Conservation (phyloP, 2,329 filamentous ascomycete species). For the Penicillium palitans region DNA sequence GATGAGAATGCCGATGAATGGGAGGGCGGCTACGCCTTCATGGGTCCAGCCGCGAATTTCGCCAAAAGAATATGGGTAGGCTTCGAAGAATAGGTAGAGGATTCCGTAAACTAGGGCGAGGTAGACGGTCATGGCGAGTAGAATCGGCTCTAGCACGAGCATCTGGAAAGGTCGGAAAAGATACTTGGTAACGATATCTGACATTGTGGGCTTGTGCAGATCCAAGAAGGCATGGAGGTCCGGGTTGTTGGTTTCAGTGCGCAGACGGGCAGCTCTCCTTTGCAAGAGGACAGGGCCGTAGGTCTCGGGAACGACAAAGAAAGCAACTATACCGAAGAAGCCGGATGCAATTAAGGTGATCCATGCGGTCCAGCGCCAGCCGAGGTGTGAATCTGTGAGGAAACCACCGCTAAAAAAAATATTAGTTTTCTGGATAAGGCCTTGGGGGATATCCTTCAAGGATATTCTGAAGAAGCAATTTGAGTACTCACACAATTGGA, state of each 20-base stretch:
- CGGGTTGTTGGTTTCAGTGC: conserved; percentile 51
- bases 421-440: not conserved
- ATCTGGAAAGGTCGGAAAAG: conserved; percentile 49
- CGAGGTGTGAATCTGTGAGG: conserved; percentile 51
- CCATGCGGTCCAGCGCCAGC: conserved; percentile 62
- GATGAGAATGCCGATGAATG: conserved; percentile 40
- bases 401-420: conserved; percentile 44
- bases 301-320: conserved; percentile 54
- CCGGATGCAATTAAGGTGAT: conserved; percentile 53
- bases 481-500: conserved; percentile 44
- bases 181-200: conserved; percentile 46
- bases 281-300: conserved; percentile 52
- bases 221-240: conserved; percentile 49
- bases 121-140: conserved; percentile 50
- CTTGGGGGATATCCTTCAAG: not conserved
- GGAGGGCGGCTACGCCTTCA: conserved; percentile 39
- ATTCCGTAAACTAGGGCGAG: conserved; percentile 43
- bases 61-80: conserved; percentile 44
- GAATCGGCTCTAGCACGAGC: conserved; percentile 51
- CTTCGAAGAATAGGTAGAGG: conserved; percentile 43
- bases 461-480: not conserved
- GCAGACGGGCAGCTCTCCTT: conserved; percentile 49
- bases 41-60: conserved; percentile 40
- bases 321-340: conserved; percentile 44
- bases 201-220: conserved; percentile 42